Conservation (phyloP, 169 alveolate species). For the Plasmodium adleri region DNA sequence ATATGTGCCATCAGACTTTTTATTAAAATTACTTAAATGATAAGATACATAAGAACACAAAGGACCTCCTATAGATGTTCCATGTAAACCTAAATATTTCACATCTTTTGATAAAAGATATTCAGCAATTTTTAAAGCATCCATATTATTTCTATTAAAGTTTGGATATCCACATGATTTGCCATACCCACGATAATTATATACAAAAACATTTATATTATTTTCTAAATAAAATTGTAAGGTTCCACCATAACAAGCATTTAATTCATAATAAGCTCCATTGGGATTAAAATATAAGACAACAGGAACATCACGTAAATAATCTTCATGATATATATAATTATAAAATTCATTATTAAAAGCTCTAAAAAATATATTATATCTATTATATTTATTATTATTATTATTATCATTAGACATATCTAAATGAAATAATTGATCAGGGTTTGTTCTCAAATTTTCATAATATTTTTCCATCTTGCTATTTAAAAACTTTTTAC, state of each 20-base stretch:
- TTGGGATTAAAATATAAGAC: slow-evolving; percentile 72
- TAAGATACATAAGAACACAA: slow-evolving; percentile 68
- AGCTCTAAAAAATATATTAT: slow-evolving; percentile 34
- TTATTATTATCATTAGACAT: neutral
- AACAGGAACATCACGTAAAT: slow-evolving; percentile 48
- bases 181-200: slow-evolving; percentile 69
- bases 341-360: slow-evolving; percentile 72
- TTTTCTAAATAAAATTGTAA: slow-evolving; percentile 59
- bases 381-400: slow-evolving; percentile 6
- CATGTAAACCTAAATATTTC: slow-evolving; percentile 75
- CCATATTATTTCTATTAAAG: slow-evolving; percentile 56
- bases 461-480: slow-evolving; percentile 43
- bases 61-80: slow-evolving; percentile 76
- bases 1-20: slow-evolving; percentile 16
- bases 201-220: slow-evolving; percentile 59
- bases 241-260: slow-evolving; percentile 59
- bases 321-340: slow-evolving; percentile 62
- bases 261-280: slow-evolving; percentile 70
- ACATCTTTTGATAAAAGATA: slow-evolving; percentile 60
- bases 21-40: slow-evolving; percentile 55
- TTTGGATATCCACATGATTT: slow-evolving; percentile 64
- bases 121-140: slow-evolving; percentile 65
- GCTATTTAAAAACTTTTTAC: slow-evolving; percentile 51
- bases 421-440: neutral
- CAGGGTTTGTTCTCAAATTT: slow-evolving; percentile 4